phyloP scores from a whole-genome alignment of 2,329 filamentous ascomycete genomes.

The Venturiaceae sp. region DNA sequence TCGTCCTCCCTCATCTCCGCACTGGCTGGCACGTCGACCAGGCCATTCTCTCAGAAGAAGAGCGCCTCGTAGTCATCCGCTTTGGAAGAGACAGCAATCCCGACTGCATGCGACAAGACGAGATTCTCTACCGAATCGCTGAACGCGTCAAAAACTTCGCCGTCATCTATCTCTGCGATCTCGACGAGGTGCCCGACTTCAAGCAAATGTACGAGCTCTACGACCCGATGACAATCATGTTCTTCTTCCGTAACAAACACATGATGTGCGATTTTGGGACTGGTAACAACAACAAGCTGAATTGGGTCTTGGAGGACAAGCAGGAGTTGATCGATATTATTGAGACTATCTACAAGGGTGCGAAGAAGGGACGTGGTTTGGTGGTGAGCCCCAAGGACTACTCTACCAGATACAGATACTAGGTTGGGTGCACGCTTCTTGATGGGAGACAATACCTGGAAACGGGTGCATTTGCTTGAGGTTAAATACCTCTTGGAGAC shows the following conservation, averaged over 20 bases:
- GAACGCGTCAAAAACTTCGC: slow-evolving; percentile 91
- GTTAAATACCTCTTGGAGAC: too few species aligned
- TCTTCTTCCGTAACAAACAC: slow-evolving; percentile 96
- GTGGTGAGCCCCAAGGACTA: slow-evolving; percentile 79
- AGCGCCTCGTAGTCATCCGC: slow-evolving; percentile 85
- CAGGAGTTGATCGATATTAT: slow-evolving; percentile 98
- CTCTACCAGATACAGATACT: slow-evolving; percentile 11
- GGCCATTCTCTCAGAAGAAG: slow-evolving; percentile 72
- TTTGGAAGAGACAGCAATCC: slow-evolving; percentile 82
- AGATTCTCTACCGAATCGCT: slow-evolving; percentile 89
- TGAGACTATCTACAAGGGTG: slow-evolving; percentile 96
- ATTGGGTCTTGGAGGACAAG: slow-evolving; percentile 95
- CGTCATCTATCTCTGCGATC: slow-evolving; percentile 78
- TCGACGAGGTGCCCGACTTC: slow-evolving; percentile 69
- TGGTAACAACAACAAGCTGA: slow-evolving; percentile 97
- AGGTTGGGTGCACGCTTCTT: background rate
- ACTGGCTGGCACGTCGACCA: slow-evolving; percentile 98
- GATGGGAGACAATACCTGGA: background rate
- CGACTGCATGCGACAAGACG: slow-evolving; percentile 77
- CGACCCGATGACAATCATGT: slow-evolving; percentile 27
- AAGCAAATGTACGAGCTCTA: slow-evolving; percentile 77
- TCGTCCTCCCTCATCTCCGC: slow-evolving; percentile 81
- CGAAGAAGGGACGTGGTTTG: slow-evolving; percentile 93
- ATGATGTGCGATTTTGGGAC: slow-evolving; percentile 99
- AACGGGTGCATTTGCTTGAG: background rate